Evolutionary conservation across 2,329 filamentous ascomycete genomes (phyloP).

Genomic region (Penicillium sp.): DNA sequence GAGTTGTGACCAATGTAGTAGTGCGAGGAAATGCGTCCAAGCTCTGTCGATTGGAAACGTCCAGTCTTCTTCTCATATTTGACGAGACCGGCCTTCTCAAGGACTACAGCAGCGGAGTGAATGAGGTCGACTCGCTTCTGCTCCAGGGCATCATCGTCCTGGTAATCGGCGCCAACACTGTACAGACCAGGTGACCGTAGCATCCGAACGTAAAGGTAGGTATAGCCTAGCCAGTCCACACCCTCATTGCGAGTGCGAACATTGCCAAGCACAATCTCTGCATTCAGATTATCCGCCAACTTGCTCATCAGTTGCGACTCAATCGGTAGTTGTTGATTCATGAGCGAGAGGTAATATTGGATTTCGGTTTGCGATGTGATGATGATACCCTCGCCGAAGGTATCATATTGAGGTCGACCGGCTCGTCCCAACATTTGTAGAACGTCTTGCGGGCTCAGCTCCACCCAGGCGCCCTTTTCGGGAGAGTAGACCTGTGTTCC

Average conservation of each 20-base stretch:
- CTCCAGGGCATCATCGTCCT: slow-evolving; percentile 84
- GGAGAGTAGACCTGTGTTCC: slow-evolving; percentile 97
- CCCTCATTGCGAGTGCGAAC: slow-evolving; percentile 88
- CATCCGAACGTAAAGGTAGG: slow-evolving; percentile 97
- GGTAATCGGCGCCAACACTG: slow-evolving; percentile 93
- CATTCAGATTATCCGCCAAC: slow-evolving; percentile 92
- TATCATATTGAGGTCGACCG: slow-evolving; percentile 93
- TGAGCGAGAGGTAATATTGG: slow-evolving; percentile 92
- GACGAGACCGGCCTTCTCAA: slow-evolving; percentile 83
- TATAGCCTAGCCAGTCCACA: slow-evolving; percentile 99
- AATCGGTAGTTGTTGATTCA: slow-evolving; percentile 96
- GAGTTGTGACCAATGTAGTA: slow-evolving; percentile 97
- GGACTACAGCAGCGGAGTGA: slow-evolving; percentile 82
- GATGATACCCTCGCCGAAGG: slow-evolving; percentile 97
- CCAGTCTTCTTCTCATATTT: slow-evolving; percentile 96
- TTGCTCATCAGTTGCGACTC: slow-evolving; percentile 94
- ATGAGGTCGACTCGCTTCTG: slow-evolving; percentile 97
- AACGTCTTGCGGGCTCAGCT: slow-evolving; percentile 94
- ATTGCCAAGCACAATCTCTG: slow-evolving; percentile 92
- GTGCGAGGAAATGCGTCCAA: slow-evolving; percentile 92
- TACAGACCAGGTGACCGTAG: slow-evolving; percentile 91
- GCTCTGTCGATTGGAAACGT: slow-evolving; percentile 83
- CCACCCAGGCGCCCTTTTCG: slow-evolving; percentile 98
- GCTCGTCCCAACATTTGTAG: slow-evolving; percentile 98
- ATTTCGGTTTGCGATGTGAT: slow-evolving; percentile 94